Base-by-base conservation (phyloP, 2,329 filamentous ascomycete genomes). In the Trichoderma breve region DNA sequence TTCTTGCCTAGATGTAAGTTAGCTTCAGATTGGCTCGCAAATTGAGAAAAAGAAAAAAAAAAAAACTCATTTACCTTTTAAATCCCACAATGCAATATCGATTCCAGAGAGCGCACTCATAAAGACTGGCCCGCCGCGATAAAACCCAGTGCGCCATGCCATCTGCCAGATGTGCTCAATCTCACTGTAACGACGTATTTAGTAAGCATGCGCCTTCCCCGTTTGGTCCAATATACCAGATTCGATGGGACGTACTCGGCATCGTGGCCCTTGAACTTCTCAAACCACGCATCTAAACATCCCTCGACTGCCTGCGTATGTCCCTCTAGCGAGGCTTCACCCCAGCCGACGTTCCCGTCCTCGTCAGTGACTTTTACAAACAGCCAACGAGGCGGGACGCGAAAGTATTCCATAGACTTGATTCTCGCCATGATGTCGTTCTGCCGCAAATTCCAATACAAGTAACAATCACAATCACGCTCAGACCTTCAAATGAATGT, bases 161-260 rank as follows among this genome's bases (percentile, higher is more conserved):
- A 87, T 86, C 78, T 94, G 92, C 93, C 93, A 95, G 72, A 95
- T 91, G 74, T 93, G 90, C 78, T 95, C 92, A 74, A 95, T 94
- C 63, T 93, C 89, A 77, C 90, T 92, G 60, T 7, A 2, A 7
- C 21, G 39, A 18, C 15, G 11, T 0, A 53, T 53, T 8, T 2
- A 9, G 57, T 71, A 57, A 71, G 63, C 36, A 1, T 1, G n/a
- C 39, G 39, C n/a, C 39, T 34, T 64, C 43, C 32, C 24, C 18
- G 51, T 39, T 71, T 32, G 28, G n/a, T 43, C 36, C 9, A 51
- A 24, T 53, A 53, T 15, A 28, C 28, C 4, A 3, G 39, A 64
- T 32, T 28, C 18, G 14, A 12, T 26, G 8, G 6, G 5, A 77
- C 83, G 72, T 81, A 92, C 91, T 93, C 89, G 36, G 92, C 92